Base-by-base conservation (phyloP, 2,329 filamentous ascomycete species). In the Gnomoniopsis sp. region DNA sequence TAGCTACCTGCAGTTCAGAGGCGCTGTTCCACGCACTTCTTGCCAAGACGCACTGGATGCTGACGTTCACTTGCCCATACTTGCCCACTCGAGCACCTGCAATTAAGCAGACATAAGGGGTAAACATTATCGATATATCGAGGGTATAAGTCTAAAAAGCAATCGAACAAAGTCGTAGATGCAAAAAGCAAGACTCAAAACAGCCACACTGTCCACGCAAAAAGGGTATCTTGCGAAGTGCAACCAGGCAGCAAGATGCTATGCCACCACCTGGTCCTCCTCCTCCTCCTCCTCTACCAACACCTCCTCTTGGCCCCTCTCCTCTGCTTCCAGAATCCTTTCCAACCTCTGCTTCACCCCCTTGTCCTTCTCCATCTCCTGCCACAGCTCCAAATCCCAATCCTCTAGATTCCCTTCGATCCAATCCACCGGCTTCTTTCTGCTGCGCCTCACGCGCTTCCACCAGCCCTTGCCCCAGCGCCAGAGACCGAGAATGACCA, bases 381-480 rank as follows among this genome's bases (percentile, higher is more conserved):
- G 82, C 82, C 82, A 85, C 6, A 84, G 67, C 65, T 79, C 79
- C 3, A 84, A 66, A 15, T 80, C 75, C 77, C 80, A 80, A 54
- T 83, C 77, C 60, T 82, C 79, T 6, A 75, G 67, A 43, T 55
- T 33, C 46, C 64, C 52, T 1, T 61, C 56, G 33, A 59, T 56
- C 56, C 59, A 59, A 26, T 59, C 44, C 6, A 43, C 57, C 14
- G 26, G 50, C 38, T 23, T 38, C 3, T 55, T 58, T 34, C 59
- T 61, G 59, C 58, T 57, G 14, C 43, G 41, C 23, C 36, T 30
- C 7, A 62, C 60, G 21, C 54, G 58, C 59, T 59, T 57, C 53
- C 53, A 60, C 61, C 67, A 64, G n/a, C 64, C 61, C 43, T 65
- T 62, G 2, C 65, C 62, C 44, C 63, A 78, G 41, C 71, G 72